These are phyloP conservation scores for Claviceps monticola DNA, from an alignment of 2,329 filamentous ascomycete species.

Conservation along the genomic window DNA sequence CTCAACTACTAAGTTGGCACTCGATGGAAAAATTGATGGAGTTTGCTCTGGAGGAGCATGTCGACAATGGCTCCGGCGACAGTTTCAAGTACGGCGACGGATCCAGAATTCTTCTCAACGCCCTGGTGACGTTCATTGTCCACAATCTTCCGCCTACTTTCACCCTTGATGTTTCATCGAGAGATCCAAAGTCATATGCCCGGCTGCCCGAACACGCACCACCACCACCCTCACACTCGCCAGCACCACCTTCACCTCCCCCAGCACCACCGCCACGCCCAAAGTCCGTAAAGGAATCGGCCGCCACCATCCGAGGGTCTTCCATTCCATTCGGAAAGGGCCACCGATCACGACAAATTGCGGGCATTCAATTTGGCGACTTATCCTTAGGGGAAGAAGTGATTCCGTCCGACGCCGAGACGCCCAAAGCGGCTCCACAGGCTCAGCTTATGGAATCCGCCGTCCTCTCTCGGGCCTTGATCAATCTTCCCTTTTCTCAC, in stretches of 20 bases:
- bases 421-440: slow-evolving; percentile 13
- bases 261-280: slow-evolving; percentile 6
- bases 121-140: slow-evolving; percentile 44
- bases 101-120: slow-evolving; percentile 39
- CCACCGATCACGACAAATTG: slow-evolving; percentile 38
- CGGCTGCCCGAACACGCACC: slow-evolving; percentile 23
- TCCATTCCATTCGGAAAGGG: slow-evolving; percentile 21
- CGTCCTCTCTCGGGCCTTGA: slow-evolving; percentile 49
- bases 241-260: neutral
- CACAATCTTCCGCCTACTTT: slow-evolving; percentile 47
- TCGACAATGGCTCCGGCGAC: slow-evolving; percentile 25
- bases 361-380: slow-evolving; percentile 60
- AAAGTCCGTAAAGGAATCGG: slow-evolving; percentile 5
- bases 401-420: slow-evolving; percentile 16
- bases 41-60: slow-evolving; percentile 35
- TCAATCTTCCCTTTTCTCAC: slow-evolving; percentile 55
- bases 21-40: slow-evolving; percentile 46
- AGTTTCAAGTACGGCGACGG: slow-evolving; percentile 38
- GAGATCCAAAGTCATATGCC: slow-evolving; percentile 22
- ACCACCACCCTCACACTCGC: slow-evolving; percentile 6
- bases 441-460: slow-evolving; percentile 25
- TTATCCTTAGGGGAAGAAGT: slow-evolving; percentile 26
- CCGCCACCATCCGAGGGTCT: slow-evolving; percentile 21
- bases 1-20: slow-evolving; percentile 45
- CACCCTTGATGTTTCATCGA: slow-evolving; percentile 35